These are phyloP conservation scores for Monosporozyma siamensis DNA, from an alignment of 805 yeast species.

Conservation along the genomic window DNA sequence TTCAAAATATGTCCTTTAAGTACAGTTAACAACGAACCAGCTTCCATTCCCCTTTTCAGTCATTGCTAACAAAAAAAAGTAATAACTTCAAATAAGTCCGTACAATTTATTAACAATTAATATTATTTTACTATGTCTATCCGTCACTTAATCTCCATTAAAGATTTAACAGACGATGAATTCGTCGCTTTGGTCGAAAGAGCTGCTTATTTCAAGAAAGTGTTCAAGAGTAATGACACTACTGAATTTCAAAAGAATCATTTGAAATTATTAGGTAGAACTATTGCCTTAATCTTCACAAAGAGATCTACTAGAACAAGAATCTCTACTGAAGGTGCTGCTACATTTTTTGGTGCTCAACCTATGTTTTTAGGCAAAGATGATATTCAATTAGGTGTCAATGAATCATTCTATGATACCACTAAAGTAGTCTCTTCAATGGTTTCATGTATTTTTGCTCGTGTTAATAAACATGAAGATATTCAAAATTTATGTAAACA, in stretches of 20 bases:
- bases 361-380: constrained; percentile 96
- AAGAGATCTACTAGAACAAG: constrained; percentile 95
- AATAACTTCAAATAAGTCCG: not conserved
- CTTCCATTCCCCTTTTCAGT: not conserved
- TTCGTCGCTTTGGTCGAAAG: constrained; percentile 60
- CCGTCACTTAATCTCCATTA: constrained; percentile 74
- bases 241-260: constrained; percentile 31
- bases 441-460: constrained; percentile 96
- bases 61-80: not conserved
- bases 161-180: constrained; percentile 67
- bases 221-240: constrained; percentile 48
- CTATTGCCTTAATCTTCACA: constrained; percentile 74
- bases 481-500: constrained; percentile 68
- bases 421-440: constrained; percentile 84
- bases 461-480: constrained; percentile 80
- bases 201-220: constrained; percentile 64
- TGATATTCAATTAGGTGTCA: constrained; percentile 93
- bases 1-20: constrained; percentile 19
- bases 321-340: constrained; percentile 90
- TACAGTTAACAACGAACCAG: constrained; percentile 24
- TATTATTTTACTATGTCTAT: constrained; percentile 7
- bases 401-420: constrained; percentile 84
- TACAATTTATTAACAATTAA: no score
- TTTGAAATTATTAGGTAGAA: constrained; percentile 61
- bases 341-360: constrained; percentile 84